These are phyloP conservation scores for Xylaria telfairii DNA, from an alignment of 495 filamentous ascomycete genomes.

Conservation along the genomic window DNA sequence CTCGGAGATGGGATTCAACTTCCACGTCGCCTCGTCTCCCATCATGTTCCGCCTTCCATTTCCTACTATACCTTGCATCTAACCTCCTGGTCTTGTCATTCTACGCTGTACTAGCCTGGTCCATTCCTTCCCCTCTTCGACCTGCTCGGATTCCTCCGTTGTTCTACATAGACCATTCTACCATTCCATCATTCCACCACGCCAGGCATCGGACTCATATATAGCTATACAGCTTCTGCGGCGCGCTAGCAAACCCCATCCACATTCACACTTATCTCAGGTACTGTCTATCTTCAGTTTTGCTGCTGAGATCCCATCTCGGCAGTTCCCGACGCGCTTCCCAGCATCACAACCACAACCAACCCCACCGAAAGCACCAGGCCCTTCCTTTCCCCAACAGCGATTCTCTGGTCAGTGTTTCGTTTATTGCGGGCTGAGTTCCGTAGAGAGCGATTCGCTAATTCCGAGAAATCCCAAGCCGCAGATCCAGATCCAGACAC, in stretches of 20 bases:
- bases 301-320: background rate
- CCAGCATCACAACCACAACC: background rate
- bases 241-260: background rate
- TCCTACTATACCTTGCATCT: background rate
- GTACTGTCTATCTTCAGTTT: background rate
- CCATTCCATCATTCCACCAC: background rate
- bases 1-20: background rate
- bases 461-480: background rate
- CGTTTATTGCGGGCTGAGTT: background rate
- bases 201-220: background rate
- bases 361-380: too few species aligned
- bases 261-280: too few species aligned
- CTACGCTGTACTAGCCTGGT: background rate
- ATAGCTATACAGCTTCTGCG: background rate
- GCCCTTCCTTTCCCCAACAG: background rate
- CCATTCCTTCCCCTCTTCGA: background rate
- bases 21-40: background rate
- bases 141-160: background rate
- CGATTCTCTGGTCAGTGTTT: background rate
- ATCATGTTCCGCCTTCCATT: background rate
- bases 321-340: background rate
- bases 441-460: background rate
- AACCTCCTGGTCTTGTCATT: background rate
- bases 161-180: constrained; percentile 1
- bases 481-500: too few species aligned